Evolutionary conservation across 2,329 filamentous ascomycete genomes (phyloP), one percentile per base, ranked within the genome.

Genomic region (Pyricularia sp.): DNA sequence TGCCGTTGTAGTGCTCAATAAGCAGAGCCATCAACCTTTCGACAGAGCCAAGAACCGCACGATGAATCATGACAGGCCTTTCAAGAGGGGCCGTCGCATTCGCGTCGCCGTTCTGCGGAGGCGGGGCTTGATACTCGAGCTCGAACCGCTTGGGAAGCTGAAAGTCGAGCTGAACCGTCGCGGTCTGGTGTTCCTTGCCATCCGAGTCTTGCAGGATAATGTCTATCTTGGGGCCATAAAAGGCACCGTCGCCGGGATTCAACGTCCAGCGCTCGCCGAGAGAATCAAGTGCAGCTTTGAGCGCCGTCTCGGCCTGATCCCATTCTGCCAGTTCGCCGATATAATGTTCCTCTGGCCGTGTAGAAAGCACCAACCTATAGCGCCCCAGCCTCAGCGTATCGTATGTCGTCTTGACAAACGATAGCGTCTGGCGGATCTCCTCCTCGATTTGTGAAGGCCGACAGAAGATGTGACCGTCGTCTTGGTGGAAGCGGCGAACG

Each of bases 401-500:
- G 77, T 94, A 94, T 0, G 91, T 88, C 74, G 88, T 85, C 68
- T 87, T 85, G 66, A 94, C 88, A 77, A 95, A 94, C 50, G 89
- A 87, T 64, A 95, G 79, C 1, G 91, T 92, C 70, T 86, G 86
- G 68, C 85, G 84, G 69, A 95, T 94, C 79, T 95, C 92, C 3
- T 86, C 81, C 72, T 88, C 83, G 69, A 94, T 92, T 78, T 95
- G 92, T 65, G 84, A 83, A 6, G 90, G 91, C 1, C 91, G 87
- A 77, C 93, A 96, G 78, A 97, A 97, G 71, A 97, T 73, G 68
- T 99, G 95, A 2, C 92, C 92, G 78, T 99, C 95, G 75, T 99
- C 95, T 81, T 98, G 94, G 78, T 95, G 91, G 83, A 99, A 98
- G 73, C 94, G 89, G 66, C 95, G 89, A 12, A 98, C 94, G 78